These are phyloP conservation scores for Samsoniella hepiali DNA, from an alignment of 2,329 filamentous ascomycete genomes.

Conservation along the genomic window DNA sequence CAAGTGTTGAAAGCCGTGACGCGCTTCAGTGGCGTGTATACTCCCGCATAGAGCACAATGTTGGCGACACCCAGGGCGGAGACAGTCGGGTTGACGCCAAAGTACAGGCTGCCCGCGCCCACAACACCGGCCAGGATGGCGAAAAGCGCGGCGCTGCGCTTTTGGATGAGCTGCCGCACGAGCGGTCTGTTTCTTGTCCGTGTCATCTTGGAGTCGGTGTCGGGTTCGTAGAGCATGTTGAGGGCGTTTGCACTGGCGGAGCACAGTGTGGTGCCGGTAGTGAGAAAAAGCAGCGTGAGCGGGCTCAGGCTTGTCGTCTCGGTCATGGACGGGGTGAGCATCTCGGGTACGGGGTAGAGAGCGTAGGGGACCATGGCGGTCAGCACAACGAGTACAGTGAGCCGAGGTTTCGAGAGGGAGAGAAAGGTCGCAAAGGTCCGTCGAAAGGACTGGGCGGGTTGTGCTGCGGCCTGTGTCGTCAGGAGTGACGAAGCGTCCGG, in stretches of 20 bases:
- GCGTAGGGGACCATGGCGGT: slow-evolving; percentile 89
- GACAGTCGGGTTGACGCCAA: slow-evolving; percentile 91
- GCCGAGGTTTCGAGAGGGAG: slow-evolving; percentile 89
- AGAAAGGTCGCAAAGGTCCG: slow-evolving; percentile 78
- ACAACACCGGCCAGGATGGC: slow-evolving; percentile 67
- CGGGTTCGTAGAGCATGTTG: slow-evolving; percentile 95
- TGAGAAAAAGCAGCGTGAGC: slow-evolving; percentile 88
- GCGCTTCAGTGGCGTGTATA: slow-evolving; percentile 91
- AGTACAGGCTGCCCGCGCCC: slow-evolving; percentile 73
- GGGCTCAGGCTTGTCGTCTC: slow-evolving; percentile 80
- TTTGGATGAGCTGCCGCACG: slow-evolving; percentile 74
- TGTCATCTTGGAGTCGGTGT: slow-evolving; percentile 87
- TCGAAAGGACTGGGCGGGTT: slow-evolving; percentile 50
- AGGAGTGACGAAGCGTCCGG: slow-evolving; percentile 55
- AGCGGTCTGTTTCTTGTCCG: slow-evolving; percentile 89
- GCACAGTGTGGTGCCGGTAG: slow-evolving; percentile 81
- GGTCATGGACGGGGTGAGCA: slow-evolving; percentile 65
- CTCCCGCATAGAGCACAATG: slow-evolving; percentile 82
- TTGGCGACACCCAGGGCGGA: slow-evolving; percentile 81
- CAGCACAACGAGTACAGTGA: slow-evolving; percentile 87
- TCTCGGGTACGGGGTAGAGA: slow-evolving; percentile 85
- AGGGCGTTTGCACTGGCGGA: slow-evolving; percentile 89
- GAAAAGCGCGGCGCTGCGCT: slow-evolving; percentile 70
- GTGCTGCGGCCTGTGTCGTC: slow-evolving; percentile 48
- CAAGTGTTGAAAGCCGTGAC: slow-evolving; percentile 87